Evolutionary conservation across 2,329 filamentous ascomycete genomes (phyloP).

Genomic region (Botrytis pseudocinerea): DNA sequence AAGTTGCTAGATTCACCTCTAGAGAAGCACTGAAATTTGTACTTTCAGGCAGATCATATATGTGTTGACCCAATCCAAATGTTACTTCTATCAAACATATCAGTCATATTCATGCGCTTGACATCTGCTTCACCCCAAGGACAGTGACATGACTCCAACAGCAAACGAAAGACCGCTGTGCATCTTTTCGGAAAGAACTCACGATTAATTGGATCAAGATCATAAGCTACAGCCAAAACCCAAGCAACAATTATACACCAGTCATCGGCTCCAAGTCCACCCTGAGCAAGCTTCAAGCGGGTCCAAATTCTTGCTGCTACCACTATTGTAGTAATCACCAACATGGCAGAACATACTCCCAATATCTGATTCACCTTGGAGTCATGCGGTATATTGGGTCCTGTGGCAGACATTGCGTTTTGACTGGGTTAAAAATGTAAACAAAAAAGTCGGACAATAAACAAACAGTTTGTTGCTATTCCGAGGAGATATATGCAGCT

Average conservation of each 20-base stretch:
- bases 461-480: background rate
- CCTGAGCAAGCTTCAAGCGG: slow-evolving; percentile 11
- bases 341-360: slow-evolving; percentile 20
- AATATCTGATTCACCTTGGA: slow-evolving; percentile 13
- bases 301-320: slow-evolving; percentile 10
- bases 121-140: background rate
- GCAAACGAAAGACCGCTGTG: background rate
- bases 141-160: too few relatives aligned
- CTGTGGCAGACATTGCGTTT: background rate
- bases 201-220: slow-evolving; percentile 20
- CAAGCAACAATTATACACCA: slow-evolving; percentile 20
- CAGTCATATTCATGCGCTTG: background rate
- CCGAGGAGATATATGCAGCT: slow-evolving; percentile 7
- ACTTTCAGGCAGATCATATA: slow-evolving; percentile 10
- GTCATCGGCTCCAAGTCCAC: slow-evolving; percentile 19
- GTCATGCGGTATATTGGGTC: slow-evolving; percentile 15
- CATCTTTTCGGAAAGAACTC: background rate
- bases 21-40: slow-evolving; percentile 17
- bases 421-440: background rate
- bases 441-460: background rate
- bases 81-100: slow-evolving; percentile 9
- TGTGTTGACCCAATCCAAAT: slow-evolving; percentile 19
- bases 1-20: slow-evolving; percentile 7
- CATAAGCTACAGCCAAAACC: slow-evolving; percentile 14
- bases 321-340: slow-evolving; percentile 14